Evolutionary conservation across 1,284 basidiomycete genomes (phyloP), one percentile per base, ranked within the genome.

Genomic region (Fomitopsis pinicola): DNA sequence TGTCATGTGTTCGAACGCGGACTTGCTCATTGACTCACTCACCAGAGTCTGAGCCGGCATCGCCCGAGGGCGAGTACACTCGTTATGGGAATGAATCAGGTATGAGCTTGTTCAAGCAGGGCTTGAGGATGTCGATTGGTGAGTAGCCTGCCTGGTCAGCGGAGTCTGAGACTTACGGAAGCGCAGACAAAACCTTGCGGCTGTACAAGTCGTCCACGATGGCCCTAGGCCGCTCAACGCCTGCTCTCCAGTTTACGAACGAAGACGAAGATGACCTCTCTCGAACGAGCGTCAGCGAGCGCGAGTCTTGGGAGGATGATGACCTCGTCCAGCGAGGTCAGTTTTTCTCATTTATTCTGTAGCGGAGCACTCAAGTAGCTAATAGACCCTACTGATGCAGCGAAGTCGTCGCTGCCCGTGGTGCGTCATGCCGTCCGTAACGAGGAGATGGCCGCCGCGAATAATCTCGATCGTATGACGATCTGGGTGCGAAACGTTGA

Each of bases 401-500:
- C 75, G 44, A 74, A 76, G 63, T 81, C 83, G 5, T 80, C 81
- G 9, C 71, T 83, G 57, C 80, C 85, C 45, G 77, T 77, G 33
- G 79, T 84, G 54, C 78, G 76, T 44, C 80, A 83, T 64, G 80
- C 82, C 0, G 76, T 77, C 36, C 80, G 77, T 45, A 82, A 77
- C 65, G 83, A 84, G 62, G 78, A 77, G 44, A 67, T 82, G 26
- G 82, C 59, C 35, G 81, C 77, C 38, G 86, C 87, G 63, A 80
- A 80, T 42, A 79, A 81, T 48, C 73, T 78, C 42, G 89, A 92
- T 67, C 78, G 90, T 59, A 85, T 92, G 85, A 81, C 84, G 1
- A 75, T 86, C 57, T 92, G 90, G 91, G 87, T 91, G 73, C 82
- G 82, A 66, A 89, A 84, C 61, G 88, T 91, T 10, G 89, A 92